Base-by-base conservation (phyloP, 2,329 filamentous ascomycete genomes). In the Helotiales sp. region DNA sequence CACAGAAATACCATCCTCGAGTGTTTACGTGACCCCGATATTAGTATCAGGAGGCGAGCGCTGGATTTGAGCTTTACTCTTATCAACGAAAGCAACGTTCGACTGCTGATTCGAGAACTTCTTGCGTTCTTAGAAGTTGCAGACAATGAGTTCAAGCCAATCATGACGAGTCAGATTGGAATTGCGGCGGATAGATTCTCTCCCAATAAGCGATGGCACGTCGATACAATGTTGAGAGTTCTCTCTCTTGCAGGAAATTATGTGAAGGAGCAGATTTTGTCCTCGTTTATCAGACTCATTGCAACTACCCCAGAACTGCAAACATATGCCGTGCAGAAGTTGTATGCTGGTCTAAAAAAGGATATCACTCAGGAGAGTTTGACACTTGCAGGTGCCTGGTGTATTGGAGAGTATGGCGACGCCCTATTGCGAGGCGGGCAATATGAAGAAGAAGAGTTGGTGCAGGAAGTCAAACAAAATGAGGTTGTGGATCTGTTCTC, bases 1-100 rank as follows among this genome's bases (percentile, higher is more conserved):
- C 96, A 99, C 79, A 89, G 96, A 64, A 99, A 98, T 82, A 99
- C 96, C 0, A 98, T 99, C 69, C 83, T 99, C 40, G 96, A 99
- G 79, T 99, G 96, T 81, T 82, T 99, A 68, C 88, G 96, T 71
- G 96, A 99, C 77, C 96, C 96, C 1, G 96, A 99, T 82, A 98
- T 99, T 79, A 98, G 95, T 81, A 99, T 99, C 75, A 88, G 96
- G 76, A 87, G 96, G 76, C 89, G 96, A 80, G 96, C 96, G n/a
- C 86, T 99, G 45, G 96, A 99, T 77, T 88, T 99, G 65, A 98
- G 96, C 80, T 99, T 99, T 77, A 99, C 96, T 4, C 84, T 99
- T 61, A 97, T 99, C 80, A 98, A 99, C 78, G 96, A 98, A 78
- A 89, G 90, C 79, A 99, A 99, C 75, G 93, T 99, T 40, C 90